phyloP scores from a whole-genome alignment of 352 stramenopile species.

The Plasmopara halstedii region DNA sequence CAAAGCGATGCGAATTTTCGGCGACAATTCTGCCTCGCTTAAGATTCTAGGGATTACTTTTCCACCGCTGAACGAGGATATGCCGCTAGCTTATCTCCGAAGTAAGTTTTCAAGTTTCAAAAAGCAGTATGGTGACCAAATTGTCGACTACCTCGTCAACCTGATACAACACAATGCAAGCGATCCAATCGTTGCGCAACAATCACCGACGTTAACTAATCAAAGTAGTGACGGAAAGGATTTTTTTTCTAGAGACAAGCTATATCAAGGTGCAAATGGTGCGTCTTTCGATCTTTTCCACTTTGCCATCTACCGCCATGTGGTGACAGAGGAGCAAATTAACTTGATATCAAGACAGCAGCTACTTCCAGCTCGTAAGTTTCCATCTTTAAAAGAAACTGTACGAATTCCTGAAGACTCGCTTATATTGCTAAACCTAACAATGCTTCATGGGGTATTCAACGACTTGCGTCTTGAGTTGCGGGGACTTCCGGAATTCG shows the following conservation, averaged over 20 bases:
- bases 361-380: conserved; percentile 36
- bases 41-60: conserved; percentile 46
- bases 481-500: conserved; percentile 32
- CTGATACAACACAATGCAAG: conserved; percentile 20
- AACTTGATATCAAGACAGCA: conserved; percentile 17
- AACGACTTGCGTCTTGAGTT: conserved; percentile 52
- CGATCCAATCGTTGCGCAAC: conserved; percentile 9
- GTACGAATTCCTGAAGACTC: conserved; percentile 41
- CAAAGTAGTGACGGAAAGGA: conserved; percentile 4
- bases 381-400: conserved; percentile 23
- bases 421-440: conserved; percentile 34
- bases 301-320: conserved; percentile 51
- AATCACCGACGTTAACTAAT: conserved; percentile 1
- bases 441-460: conserved; percentile 53
- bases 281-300: conserved; percentile 69
- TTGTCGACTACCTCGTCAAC: conserved; percentile 58
- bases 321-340: conserved; percentile 20
- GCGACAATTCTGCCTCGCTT: conserved; percentile 40
- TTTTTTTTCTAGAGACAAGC: conserved; percentile 14
- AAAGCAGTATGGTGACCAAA: conserved; percentile 34
- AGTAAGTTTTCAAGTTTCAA: conserved; percentile 49
- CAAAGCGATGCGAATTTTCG: conserved; percentile 47
- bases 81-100: conserved; percentile 48
- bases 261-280: conserved; percentile 36
- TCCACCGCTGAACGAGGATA: conserved; percentile 56